Conservation (phyloP, 805 yeast species). For the Monosporozyma servazzii region DNA sequence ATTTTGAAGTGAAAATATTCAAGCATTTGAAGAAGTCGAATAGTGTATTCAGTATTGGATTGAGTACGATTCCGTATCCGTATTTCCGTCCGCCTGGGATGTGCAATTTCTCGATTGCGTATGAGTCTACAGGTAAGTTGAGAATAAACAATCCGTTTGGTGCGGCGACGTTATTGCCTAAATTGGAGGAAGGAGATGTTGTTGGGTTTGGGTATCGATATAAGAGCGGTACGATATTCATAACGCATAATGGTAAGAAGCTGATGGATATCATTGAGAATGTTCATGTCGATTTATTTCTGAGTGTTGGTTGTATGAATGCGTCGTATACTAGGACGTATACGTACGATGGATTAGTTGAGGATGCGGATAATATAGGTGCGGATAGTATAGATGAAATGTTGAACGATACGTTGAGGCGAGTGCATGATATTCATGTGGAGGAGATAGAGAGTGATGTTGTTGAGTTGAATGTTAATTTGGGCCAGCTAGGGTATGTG, state of each 20-base stretch:
- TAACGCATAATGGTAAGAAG: slow-evolving; percentile 90
- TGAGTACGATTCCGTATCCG: slow-evolving; percentile 68
- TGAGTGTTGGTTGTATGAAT: slow-evolving; percentile 33
- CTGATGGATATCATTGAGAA: slow-evolving; percentile 73
- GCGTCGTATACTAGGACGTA: slow-evolving; percentile 32
- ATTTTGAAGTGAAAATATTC: slow-evolving; percentile 54
- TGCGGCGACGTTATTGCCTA: slow-evolving; percentile 33
- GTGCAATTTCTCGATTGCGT: slow-evolving; percentile 57
- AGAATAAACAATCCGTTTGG: slow-evolving; percentile 55
- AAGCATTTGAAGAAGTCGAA: slow-evolving; percentile 30
- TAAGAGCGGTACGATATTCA: slow-evolving; percentile 74
- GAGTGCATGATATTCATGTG: slow-evolving; percentile 16
- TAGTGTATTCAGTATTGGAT: slow-evolving; percentile 53
- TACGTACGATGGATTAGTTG: slow-evolving; percentile 28
- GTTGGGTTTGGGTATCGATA: slow-evolving; percentile 85
- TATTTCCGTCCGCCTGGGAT: slow-evolving; percentile 68
- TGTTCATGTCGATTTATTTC: slow-evolving; percentile 38
- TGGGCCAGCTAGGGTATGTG: slow-evolving; percentile 73
- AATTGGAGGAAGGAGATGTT: slow-evolving; percentile 74
- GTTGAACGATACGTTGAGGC: slow-evolving; percentile 17
- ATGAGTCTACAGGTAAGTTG: slow-evolving; percentile 64
- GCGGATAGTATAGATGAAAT: slow-evolving; percentile 28
- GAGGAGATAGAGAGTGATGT: slow-evolving; percentile 22
- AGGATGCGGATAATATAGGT: slow-evolving; percentile 28
- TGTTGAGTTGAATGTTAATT: slow-evolving; percentile 46